Evolutionary conservation across 148 eudicot species (phyloP).

Genomic region (Nepenthes mirabilis): DNA sequence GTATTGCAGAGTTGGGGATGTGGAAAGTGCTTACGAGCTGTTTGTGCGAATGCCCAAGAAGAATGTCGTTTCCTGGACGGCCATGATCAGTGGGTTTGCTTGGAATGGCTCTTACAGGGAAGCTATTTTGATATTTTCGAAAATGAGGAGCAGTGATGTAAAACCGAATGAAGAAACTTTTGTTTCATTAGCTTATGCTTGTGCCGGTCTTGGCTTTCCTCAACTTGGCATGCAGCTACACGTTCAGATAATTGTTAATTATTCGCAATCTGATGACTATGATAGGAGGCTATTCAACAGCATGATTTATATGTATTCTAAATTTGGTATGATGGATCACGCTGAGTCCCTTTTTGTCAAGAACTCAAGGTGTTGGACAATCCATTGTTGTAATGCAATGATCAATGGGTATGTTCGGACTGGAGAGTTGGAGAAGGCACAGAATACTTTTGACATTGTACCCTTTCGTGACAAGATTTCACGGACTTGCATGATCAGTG

Average conservation of each 20-base stretch:
- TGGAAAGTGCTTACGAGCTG: constrained; percentile 17
- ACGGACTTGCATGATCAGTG: constrained; percentile 30
- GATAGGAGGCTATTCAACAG: constrained; percentile 16
- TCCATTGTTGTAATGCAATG: constrained; percentile 23
- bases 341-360: constrained; percentile 18
- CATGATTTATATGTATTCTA: constrained; percentile 30
- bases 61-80: constrained; percentile 39
- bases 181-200: constrained; percentile 29
- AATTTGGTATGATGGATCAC: constrained; percentile 23
- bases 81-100: constrained; percentile 33
- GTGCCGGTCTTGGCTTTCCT: constrained; percentile 22
- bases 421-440: constrained; percentile 21
- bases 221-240: constrained; percentile 26
- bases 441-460: constrained; percentile 16
- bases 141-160: constrained; percentile 20
- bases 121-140: constrained; percentile 20
- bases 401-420: constrained; percentile 24
- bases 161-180: constrained; percentile 23
- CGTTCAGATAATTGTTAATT: constrained; percentile 17
- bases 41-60: constrained; percentile 23
- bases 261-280: constrained; percentile 7
- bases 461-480: constrained; percentile 26
- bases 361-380: constrained; percentile 11
- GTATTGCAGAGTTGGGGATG: constrained; percentile 21
- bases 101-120: constrained; percentile 30